Conservation (phyloP, 1,284 basidiomycete species). For the Microbotryomycetes sp. region DNA sequence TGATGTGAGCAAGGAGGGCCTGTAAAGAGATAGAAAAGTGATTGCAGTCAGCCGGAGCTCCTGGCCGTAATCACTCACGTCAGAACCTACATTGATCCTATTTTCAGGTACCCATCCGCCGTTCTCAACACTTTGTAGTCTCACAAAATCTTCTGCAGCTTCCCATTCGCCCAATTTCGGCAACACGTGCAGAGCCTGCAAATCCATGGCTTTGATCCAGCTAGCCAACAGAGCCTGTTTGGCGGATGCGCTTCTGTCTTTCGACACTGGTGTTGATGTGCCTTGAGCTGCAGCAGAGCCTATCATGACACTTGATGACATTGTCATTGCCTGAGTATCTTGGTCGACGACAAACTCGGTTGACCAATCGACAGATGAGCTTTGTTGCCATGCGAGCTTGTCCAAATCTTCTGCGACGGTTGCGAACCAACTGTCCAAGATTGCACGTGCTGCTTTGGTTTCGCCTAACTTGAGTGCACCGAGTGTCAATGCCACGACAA, state of each 20-base stretch:
- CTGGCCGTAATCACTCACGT: background rate
- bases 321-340: background rate
- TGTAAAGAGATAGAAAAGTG: background rate
- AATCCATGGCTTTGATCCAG: constrained; percentile 25
- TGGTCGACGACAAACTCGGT: constrained; percentile 14
- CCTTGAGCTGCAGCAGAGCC: background rate
- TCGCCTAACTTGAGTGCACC: constrained; percentile 30
- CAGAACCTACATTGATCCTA: constrained; percentile 22
- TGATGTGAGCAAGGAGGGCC: constrained; percentile 15
- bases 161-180: constrained; percentile 31
- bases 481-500: constrained; percentile 25
- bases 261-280: background rate
- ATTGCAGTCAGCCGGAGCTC: background rate
- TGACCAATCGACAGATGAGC: constrained; percentile 1
- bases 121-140: constrained; percentile 27
- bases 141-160: constrained; percentile 27
- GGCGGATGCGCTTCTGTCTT: background rate
- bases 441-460: constrained; percentile 6
- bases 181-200: constrained; percentile 23
- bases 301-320: constrained; percentile 1
- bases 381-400: constrained; percentile 6
- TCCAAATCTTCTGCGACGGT: constrained; percentile 19
- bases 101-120: constrained; percentile 28
- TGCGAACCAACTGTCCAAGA: constrained; percentile 27
- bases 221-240: constrained; percentile 13